Conservation (phyloP, 2,329 filamentous ascomycete genomes). For the Fusarium sp. region DNA sequence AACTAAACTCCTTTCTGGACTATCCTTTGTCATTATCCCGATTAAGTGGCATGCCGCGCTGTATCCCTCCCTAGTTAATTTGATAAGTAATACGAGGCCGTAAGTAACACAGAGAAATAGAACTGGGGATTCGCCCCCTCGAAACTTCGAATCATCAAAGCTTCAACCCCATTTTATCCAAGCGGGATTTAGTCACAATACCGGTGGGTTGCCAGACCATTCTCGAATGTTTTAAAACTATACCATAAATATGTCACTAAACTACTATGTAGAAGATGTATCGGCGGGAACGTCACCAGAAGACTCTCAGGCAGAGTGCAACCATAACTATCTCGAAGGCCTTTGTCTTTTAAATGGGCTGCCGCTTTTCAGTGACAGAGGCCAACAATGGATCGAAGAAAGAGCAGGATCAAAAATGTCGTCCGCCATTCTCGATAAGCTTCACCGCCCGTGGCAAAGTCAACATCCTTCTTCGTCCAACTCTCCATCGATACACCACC, state of each 20-base stretch:
- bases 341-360: neutral
- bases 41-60: too few relatives aligned
- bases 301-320: accelerated
- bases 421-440: neutral
- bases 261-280: too few relatives aligned
- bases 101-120: neutral
- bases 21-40: too few relatives aligned
- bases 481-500: neutral
- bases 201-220: neutral
- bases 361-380: neutral
- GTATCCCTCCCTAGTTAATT: neutral
- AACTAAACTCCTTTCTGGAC: neutral
- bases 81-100: too few relatives aligned
- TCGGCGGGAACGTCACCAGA: accelerated
- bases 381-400: constrained; percentile 1
- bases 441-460: neutral
- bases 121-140: neutral
- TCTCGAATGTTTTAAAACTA: too few relatives aligned
- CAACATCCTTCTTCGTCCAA: neutral
- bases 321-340: neutral
- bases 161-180: neutral
- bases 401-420: neutral
- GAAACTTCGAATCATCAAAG: neutral
- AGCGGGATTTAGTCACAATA: neutral
- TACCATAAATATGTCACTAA: too few relatives aligned